phyloP scores from a whole-genome alignment of 768 basidiomycete species.

The Termitomyces titanicus region DNA sequence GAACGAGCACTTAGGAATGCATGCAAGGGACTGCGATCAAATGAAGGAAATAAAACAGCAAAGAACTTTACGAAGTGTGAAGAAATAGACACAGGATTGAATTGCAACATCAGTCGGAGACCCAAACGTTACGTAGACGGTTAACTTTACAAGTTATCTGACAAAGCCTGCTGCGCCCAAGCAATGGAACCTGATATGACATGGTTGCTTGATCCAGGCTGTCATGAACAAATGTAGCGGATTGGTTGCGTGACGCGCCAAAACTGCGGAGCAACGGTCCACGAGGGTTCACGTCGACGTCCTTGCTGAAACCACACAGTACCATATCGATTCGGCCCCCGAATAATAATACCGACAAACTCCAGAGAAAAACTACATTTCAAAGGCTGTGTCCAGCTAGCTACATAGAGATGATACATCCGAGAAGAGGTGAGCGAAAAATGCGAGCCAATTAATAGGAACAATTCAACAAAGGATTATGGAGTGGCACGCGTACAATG shows the following conservation, averaged over 20 bases:
- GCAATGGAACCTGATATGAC: too few relatives aligned
- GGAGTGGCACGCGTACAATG: constrained; percentile 6
- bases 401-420: constrained; percentile 34
- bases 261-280: too few relatives aligned
- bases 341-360: not conserved
- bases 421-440: constrained; percentile 17
- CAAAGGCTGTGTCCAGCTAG: constrained; percentile 18
- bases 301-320: too few relatives aligned
- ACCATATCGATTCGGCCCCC: too few relatives aligned
- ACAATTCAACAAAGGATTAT: constrained; percentile 8
- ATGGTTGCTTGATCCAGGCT: too few relatives aligned
- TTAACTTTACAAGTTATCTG: too few relatives aligned
- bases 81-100: not conserved
- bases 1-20: constrained; percentile 4
- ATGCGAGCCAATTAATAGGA: constrained; percentile 14
- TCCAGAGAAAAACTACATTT: constrained; percentile 16
- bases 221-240: too few relatives aligned
- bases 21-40: constrained; percentile 6
- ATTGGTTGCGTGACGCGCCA: too few relatives aligned
- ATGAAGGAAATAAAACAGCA: not conserved
- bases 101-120: not conserved
- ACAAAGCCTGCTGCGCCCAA: too few relatives aligned
- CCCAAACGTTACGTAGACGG: too few relatives aligned
- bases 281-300: too few relatives aligned
- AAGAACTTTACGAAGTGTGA: not conserved